Percentiles rank a stretch among this genome's conserved stretches.
Evolutionary conservation across 192 early-diverging fungal species (phyloP).

Genomic region (Rhizoclosmatium globosum): DNA sequence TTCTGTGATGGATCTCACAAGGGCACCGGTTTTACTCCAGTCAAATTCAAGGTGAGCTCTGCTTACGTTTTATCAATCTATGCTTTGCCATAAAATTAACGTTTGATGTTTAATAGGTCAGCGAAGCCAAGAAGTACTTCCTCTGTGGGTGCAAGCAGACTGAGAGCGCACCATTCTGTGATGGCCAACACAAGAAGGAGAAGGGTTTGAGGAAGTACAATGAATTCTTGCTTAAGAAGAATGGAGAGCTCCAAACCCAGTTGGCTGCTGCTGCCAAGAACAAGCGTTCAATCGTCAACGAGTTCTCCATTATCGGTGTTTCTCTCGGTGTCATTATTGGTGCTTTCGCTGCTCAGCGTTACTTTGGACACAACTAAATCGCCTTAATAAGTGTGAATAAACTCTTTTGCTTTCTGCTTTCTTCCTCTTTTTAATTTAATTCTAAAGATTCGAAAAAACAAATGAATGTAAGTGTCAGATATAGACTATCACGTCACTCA

Average conservation of each 20-base stretch:
- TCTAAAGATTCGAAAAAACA: not conserved
- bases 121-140: conserved; percentile 49
- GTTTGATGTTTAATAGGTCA: conserved; percentile 13
- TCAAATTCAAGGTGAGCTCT: conserved; percentile 38
- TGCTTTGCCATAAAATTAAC: not conserved
- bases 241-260: conserved; percentile 42
- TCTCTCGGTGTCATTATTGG: conserved; percentile 28
- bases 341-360: conserved; percentile 3
- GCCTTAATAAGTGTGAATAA: too few species aligned
- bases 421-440: not conserved
- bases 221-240: conserved; percentile 51
- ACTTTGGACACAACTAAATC: not conserved
- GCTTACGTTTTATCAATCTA: not conserved
- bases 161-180: conserved; percentile 49
- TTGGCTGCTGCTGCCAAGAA: conserved; percentile 30
- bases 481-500: not conserved
- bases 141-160: conserved; percentile 47
- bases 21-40: conserved; percentile 43
- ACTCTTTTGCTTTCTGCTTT: not conserved
- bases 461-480: not conserved
- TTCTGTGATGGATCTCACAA: conserved; percentile 57
- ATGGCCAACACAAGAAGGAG: conserved; percentile 53
- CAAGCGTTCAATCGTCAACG: conserved; percentile 2
- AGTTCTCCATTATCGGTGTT: conserved; percentile 28
- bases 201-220: conserved; percentile 53